Conservation (phyloP, 2,329 filamentous ascomycete genomes). For the Geoglossum cookeanum region DNA sequence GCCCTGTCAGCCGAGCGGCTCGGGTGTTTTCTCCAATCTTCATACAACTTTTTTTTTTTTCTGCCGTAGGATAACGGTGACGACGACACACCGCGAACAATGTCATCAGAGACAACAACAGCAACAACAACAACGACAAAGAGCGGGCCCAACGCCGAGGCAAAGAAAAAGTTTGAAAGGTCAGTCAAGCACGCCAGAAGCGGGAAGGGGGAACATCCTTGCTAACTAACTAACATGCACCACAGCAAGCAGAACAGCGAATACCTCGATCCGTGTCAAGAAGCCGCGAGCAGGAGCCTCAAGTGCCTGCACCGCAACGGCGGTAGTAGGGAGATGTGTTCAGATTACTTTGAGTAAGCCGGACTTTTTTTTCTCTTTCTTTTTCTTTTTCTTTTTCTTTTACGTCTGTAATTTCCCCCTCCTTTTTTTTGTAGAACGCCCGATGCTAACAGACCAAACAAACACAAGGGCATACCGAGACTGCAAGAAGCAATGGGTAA, state of each 20-base stretch:
- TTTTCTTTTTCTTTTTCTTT: too few species aligned
- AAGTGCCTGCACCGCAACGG: constrained; percentile 5
- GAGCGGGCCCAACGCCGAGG: background rate
- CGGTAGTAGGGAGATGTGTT: constrained; percentile 5
- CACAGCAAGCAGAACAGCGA: constrained; percentile 5
- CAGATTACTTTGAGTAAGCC: constrained; percentile 6
- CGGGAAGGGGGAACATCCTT: background rate
- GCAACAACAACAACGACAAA: background rate
- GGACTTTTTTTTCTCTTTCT: background rate
- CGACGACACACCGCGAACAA: too few species aligned
- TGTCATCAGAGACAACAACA: too few species aligned
- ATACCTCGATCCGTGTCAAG: constrained; percentile 6
- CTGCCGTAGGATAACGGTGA: too few species aligned
- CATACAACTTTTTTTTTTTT: too few species aligned
- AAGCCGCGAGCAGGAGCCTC: constrained; percentile 3
- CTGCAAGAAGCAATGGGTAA: constrained; percentile 7
- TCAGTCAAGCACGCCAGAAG: background rate
- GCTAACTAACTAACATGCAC: background rate
- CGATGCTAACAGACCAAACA: background rate
- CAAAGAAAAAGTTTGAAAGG: constrained; percentile 1
- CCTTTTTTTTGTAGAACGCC: background rate
- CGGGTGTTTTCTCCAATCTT: too few species aligned
- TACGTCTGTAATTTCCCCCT: too few species aligned
- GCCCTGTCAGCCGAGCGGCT: too few species aligned
- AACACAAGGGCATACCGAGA: constrained; percentile 5